Evolutionary conservation across 805 yeast species (phyloP).

Genomic region (Zygoascus flipseniorum): DNA sequence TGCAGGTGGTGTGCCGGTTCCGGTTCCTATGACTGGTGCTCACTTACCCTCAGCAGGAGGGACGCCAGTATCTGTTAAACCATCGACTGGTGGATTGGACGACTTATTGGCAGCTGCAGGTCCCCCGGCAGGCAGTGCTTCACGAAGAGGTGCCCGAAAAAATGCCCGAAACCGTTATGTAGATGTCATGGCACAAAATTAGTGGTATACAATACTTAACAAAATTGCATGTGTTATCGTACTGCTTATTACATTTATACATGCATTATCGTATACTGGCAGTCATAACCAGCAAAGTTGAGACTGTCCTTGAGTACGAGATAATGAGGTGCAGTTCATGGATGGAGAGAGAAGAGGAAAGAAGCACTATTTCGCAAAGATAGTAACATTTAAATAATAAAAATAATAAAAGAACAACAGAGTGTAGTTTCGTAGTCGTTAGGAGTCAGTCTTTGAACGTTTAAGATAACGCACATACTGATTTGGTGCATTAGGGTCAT

Average conservation of each 20-base stretch:
- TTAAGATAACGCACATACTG: background rate
- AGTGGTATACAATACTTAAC: background rate
- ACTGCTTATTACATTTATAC: no score
- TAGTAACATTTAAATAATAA: background rate
- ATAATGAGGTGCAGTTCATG: no score
- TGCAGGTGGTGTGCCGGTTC: constrained; percentile 12
- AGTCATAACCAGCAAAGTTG: no score
- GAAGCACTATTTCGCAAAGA: no score
- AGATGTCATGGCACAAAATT: constrained; percentile 43
- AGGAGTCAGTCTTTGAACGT: background rate
- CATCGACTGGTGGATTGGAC: constrained; percentile 37
- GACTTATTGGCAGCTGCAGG: constrained; percentile 36
- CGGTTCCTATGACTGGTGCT: constrained; percentile 9
- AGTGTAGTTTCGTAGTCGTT: background rate
- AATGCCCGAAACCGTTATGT: constrained; percentile 55
- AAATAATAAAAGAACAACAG: background rate
- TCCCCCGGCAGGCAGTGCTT: constrained; percentile 26
- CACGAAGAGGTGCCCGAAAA: constrained; percentile 39
- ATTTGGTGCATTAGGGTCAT: background rate
- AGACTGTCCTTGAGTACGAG: no score
- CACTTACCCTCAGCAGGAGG: background rate
- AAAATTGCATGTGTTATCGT: background rate
- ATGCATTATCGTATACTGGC: no score
- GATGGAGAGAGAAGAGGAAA: no score
- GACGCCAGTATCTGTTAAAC: constrained; percentile 8